A percentile compares a stretch with the other conserved stretches of the same genome.
Evolutionary conservation across 306 rosid species (phyloP).

Genomic region (Gynostemma pentaphyllum): DNA sequence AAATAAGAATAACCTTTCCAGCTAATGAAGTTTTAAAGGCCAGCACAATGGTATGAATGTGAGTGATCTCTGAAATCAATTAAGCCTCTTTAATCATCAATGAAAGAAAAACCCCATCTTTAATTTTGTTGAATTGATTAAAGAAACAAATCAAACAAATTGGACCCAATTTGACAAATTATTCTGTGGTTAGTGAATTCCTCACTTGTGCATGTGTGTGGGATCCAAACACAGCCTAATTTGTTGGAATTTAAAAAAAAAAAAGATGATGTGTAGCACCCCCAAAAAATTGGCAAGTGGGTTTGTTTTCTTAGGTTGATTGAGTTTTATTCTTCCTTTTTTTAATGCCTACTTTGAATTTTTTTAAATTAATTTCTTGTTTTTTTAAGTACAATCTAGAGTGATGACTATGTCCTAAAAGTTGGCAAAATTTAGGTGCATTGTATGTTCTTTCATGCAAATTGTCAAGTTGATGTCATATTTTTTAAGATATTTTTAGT

Average conservation of each 20-base stretch:
- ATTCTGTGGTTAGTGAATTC: too few relatives aligned
- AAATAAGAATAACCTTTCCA: not conserved
- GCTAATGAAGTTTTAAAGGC: constrained; percentile 1
- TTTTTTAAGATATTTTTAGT: too few relatives aligned
- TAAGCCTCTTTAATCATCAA: not conserved
- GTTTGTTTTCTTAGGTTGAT: not conserved
- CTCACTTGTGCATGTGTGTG: not conserved
- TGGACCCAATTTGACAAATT: not conserved
- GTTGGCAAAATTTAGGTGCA: too few relatives aligned
- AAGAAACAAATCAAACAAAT: not conserved
- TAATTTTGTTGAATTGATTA: not conserved
- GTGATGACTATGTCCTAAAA: too few relatives aligned
- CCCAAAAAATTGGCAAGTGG: not conserved
- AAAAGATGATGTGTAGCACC: not conserved
- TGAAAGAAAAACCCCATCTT: not conserved
- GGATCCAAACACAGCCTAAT: constrained; percentile 1
- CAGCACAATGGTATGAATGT: not conserved
- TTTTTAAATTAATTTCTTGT: too few relatives aligned
- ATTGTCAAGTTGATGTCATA: too few relatives aligned
- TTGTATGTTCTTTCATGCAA: too few relatives aligned
- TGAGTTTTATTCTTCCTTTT: too few relatives aligned
- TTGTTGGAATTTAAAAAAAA: not conserved
- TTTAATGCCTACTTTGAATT: too few relatives aligned
- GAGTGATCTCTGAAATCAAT: not conserved
- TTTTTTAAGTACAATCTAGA: too few relatives aligned